These are phyloP conservation scores for Tetrapisispora arboricola DNA, from an alignment of 805 yeast genomes.

Conservation along the genomic window DNA sequence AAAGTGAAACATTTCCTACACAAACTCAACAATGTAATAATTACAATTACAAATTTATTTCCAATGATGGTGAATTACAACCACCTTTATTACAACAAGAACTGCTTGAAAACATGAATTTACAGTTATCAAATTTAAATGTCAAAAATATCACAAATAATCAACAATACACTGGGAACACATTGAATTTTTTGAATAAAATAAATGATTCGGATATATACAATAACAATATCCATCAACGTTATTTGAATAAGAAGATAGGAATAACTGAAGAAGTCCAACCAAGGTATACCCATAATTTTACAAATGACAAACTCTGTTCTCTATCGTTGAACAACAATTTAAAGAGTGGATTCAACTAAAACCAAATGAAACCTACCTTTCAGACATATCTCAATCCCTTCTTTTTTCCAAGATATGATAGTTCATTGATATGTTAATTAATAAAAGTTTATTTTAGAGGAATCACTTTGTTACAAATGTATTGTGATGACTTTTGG, in stretches of 20 bases:
- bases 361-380: too few species aligned
- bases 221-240: too few species aligned
- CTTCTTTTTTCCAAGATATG: too few species aligned
- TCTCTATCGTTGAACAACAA: background rate
- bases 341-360: background rate
- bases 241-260: too few species aligned
- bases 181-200: background rate
- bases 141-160: background rate
- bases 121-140: background rate
- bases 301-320: background rate
- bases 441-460: too few species aligned
- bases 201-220: too few species aligned
- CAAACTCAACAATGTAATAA: background rate
- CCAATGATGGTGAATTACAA: background rate
- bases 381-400: background rate
- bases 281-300: background rate
- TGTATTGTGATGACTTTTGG: too few species aligned
- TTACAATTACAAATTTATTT: background rate
- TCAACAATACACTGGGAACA: background rate
- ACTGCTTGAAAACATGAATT: background rate
- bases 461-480: too few species aligned
- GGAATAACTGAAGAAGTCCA: background rate
- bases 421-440: too few species aligned
- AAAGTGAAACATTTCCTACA: background rate
- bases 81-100: conserved; percentile 2